These are phyloP conservation scores for Musa itinerans DNA, from an alignment of 176 grass and related monocot species.

Conservation along the genomic window DNA sequence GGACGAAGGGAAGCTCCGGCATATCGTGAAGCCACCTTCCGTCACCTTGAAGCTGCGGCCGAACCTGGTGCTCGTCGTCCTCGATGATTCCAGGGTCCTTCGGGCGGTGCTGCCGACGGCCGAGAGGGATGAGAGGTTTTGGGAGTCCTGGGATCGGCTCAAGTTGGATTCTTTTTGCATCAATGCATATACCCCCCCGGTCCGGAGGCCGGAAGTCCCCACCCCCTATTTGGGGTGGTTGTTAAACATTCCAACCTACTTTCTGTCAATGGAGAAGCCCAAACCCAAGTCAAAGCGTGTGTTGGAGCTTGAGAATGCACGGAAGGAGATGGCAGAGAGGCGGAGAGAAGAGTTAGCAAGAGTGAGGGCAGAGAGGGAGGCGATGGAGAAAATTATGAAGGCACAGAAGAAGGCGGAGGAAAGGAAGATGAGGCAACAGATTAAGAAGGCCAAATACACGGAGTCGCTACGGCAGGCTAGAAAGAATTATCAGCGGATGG, in stretches of 20 bases:
- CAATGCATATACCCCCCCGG: constrained; percentile 25
- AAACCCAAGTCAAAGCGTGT: constrained; percentile 24
- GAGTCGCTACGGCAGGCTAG: constrained; percentile 22
- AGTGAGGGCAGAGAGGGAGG: constrained; percentile 13
- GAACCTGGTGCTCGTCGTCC: constrained; percentile 8
- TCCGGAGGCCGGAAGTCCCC: constrained; percentile 16
- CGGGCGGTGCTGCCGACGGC: constrained; percentile 14
- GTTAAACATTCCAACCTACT: constrained; percentile 1
- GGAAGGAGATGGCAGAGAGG: constrained; percentile 20
- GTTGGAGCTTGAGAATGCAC: constrained; percentile 23
- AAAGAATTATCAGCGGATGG: constrained; percentile 20
- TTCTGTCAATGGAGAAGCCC: constrained; percentile 1
- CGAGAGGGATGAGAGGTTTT: constrained; percentile 26
- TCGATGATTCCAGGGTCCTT: constrained; percentile 24
- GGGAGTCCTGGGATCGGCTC: constrained; percentile 22
- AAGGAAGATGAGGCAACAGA: constrained; percentile 11
- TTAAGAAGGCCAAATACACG: constrained; percentile 19
- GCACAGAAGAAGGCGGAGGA: constrained; percentile 24
- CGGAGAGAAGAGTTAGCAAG: constrained; percentile 7
- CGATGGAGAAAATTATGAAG: constrained; percentile 17
- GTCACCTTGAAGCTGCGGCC: constrained; percentile 11
- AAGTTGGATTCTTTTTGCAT: constrained; percentile 26
- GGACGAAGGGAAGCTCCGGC: constrained; percentile 21
- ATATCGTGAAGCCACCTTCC: constrained; percentile 21
- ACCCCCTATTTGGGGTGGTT: constrained; percentile 26